These are phyloP conservation scores for Raphanus sativus DNA, from an alignment of 345 rosid species.

Conservation along the genomic window DNA sequence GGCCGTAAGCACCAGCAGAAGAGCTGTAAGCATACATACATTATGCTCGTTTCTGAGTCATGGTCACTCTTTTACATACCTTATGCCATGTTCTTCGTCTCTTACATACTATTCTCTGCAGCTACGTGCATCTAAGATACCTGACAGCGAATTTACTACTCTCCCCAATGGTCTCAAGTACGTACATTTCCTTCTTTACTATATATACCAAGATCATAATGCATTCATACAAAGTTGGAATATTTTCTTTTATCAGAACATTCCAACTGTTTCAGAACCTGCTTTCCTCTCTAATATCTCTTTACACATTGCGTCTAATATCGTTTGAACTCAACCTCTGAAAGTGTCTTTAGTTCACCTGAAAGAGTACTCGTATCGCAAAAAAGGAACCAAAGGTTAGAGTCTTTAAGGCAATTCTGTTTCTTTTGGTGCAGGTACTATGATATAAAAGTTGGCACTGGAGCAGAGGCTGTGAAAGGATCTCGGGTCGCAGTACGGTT, in stretches of 20 bases:
- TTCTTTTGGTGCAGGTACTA: slow-evolving; percentile 61
- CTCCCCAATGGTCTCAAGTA: slow-evolving; percentile 89
- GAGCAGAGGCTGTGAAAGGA: slow-evolving; percentile 78
- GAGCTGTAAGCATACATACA: slow-evolving; percentile 70
- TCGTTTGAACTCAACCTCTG: too few relatives aligned
- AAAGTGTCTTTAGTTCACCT: too few relatives aligned
- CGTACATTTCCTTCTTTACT: slow-evolving; percentile 34
- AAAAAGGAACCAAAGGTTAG: too few relatives aligned
- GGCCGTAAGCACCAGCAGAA: slow-evolving; percentile 90
- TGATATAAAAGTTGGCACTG: slow-evolving; percentile 85
- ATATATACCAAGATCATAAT: slow-evolving; percentile 12
- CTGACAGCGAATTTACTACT: slow-evolving; percentile 75
- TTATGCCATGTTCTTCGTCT: too few relatives aligned
- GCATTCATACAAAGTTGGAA: neutral
- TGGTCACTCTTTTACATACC: neutral
- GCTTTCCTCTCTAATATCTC: too few relatives aligned
- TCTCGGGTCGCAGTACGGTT: slow-evolving; percentile 99
- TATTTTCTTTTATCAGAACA: neutral
- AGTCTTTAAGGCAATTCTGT: slow-evolving; percentile 7
- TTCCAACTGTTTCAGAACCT: neutral
- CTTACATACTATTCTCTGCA: slow-evolving; percentile 39
- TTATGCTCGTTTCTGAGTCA: too few relatives aligned
- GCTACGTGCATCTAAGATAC: slow-evolving; percentile 85
- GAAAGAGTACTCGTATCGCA: too few relatives aligned
- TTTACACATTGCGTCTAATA: too few relatives aligned